Percentiles rank a stretch among this genome's conserved stretches.
Evolutionary conservation across 140 eudicot genomes (phyloP).

Genomic region (Bidens hawaiensis): DNA sequence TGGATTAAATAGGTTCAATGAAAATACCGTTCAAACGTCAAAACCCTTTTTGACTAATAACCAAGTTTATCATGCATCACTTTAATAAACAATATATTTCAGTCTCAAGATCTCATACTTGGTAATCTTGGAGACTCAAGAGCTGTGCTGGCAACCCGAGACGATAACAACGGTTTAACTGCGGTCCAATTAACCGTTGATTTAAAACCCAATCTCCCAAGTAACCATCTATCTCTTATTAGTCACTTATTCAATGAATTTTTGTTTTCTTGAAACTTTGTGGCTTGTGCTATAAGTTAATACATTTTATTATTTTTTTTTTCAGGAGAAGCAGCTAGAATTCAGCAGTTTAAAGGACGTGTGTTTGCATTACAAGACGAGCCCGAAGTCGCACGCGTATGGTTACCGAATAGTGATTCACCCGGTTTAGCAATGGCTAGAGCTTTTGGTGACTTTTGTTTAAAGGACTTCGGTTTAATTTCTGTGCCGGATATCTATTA

Average conservation of each 20-base stretch:
- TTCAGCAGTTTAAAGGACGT: conserved; percentile 75
- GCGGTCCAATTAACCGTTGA: conserved; percentile 83
- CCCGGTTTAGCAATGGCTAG: conserved; percentile 97
- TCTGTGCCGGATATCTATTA: conserved; percentile 86
- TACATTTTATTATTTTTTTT: background rate
- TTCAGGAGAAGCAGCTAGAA: conserved; percentile 85
- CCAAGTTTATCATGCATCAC: background rate
- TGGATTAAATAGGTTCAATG: background rate
- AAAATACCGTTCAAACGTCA: background rate
- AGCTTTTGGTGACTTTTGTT: conserved; percentile 90
- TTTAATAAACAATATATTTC: conserved; percentile 16
- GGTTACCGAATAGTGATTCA: conserved; percentile 89
- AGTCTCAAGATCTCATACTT: conserved; percentile 81
- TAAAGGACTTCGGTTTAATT: conserved; percentile 85
- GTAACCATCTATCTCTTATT: conserved; percentile 32
- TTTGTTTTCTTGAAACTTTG: conserved; percentile 1
- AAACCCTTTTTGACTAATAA: background rate
- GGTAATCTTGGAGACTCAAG: conserved; percentile 96
- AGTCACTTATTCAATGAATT: background rate
- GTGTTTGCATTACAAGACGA: conserved; percentile 90
- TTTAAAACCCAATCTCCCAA: conserved; percentile 93
- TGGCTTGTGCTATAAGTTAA: background rate
- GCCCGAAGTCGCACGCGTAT: conserved; percentile 89
- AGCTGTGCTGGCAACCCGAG: conserved; percentile 80
- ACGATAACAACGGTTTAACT: conserved; percentile 51